Evolutionary conservation across 2,329 filamentous ascomycete species (phyloP), one percentile per base, ranked within the genome.

Genomic region (Ascochyta viciae-villosae): DNA sequence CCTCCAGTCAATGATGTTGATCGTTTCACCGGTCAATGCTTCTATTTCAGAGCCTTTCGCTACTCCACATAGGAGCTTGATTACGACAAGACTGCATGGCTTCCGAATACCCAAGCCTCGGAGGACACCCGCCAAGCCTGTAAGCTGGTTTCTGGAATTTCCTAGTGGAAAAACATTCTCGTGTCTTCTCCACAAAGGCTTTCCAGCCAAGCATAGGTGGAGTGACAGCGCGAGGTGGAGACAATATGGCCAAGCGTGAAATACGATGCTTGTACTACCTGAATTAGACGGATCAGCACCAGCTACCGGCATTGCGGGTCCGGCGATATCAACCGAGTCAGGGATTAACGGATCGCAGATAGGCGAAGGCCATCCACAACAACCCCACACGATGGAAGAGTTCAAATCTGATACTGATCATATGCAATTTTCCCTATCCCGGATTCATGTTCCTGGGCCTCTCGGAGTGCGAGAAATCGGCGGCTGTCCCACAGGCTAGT

Each of bases 21-120:
- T 44, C 42, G 16, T n/a, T 44, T 44, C 29, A 44, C n/a, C 42
- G 29, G 42, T 45, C 42, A 45, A 10, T 35, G 22, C 29, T 24
- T 12, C 12, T 35, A 12, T 12, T 13, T 27, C 43, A 37, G 33
- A 44, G 31, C 43, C 31, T 46, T 46, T 12, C 15, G 9, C 22
- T 37, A 22, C 31, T 46, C 43, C 43, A 46, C 43, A 46, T 37
- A 19, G 31, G 6, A 37, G 19, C 43, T 35, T 46, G 6, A 27
- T 13, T 26, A 37, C 31, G 43, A n/a, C 31, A 46, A 42, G 31
- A 46, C 4, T 24, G 10, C 31, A 46, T 35, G 33, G 10, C 16
- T 15, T 33, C 9, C 15, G 26, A 24, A n/a, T 9, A 33, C 6
- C 19, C 16, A 6, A 4, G 31, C 29, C 19, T 34, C 19, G 12